Evolutionary conservation across 192 early-diverging fungal species (phyloP).

Genomic region (Backusella psychrophila): DNA sequence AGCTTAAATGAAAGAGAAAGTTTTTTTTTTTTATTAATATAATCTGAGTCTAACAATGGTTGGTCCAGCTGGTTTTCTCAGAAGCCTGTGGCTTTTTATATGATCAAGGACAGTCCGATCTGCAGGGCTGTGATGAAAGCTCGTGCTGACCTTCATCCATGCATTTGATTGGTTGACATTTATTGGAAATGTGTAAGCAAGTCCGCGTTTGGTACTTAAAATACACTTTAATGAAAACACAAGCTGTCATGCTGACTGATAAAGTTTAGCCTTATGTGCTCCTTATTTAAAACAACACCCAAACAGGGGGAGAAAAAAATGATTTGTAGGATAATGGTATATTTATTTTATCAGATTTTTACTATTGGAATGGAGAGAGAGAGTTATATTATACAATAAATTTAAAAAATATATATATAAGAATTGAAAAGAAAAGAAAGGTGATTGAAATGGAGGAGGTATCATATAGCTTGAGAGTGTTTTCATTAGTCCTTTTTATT

Average conservation of each 20-base stretch:
- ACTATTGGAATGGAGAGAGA: background rate
- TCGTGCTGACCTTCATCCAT: background rate
- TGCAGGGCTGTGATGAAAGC: slow-evolving; percentile 1
- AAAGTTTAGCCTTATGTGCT: background rate
- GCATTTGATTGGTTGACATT: background rate
- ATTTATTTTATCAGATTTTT: background rate
- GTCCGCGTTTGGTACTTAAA: slow-evolving; percentile 3
- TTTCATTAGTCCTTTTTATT: background rate
- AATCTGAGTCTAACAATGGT: background rate
- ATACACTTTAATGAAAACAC: background rate
- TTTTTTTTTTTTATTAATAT: background rate
- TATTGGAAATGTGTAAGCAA: slow-evolving; percentile 5
- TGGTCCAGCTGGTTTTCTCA: background rate
- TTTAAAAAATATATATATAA: background rate
- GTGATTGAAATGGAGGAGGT: background rate
- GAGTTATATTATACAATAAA: background rate
- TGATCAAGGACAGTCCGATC: background rate
- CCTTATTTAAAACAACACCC: background rate
- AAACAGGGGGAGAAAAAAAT: background rate
- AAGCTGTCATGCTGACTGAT: slow-evolving; percentile 3
- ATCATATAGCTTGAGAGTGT: background rate
- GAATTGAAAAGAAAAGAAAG: background rate
- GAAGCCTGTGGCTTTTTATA: background rate
- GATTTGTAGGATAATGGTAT: background rate
- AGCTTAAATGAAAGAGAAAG: background rate